Evolutionary conservation across 2,329 filamentous ascomycete genomes (phyloP).

Genomic region (Coniochaeta sp.): DNA sequence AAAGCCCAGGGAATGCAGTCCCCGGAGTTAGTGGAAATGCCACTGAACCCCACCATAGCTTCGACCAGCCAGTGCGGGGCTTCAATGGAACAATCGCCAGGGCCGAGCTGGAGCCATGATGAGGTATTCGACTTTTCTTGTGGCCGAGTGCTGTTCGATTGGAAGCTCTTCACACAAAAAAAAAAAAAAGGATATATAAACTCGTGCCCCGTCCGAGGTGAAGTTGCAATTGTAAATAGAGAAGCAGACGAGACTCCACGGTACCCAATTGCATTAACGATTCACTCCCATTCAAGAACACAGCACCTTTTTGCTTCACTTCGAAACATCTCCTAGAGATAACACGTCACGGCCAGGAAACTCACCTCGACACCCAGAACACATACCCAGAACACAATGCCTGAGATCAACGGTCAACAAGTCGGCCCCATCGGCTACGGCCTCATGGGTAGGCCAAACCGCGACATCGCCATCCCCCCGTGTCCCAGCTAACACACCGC

Average conservation of each 20-base stretch:
- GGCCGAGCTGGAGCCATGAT: neutral
- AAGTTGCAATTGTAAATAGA: neutral
- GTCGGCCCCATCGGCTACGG: constrained; percentile 22
- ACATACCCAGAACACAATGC: constrained; percentile 13
- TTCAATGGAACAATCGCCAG: neutral
- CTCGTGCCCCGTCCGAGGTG: neutral
- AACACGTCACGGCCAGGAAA: neutral
- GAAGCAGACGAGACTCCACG: neutral
- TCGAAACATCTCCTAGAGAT: too few relatives aligned
- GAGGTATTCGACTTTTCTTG: neutral
- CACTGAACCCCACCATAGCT: neutral
- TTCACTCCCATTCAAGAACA: too few relatives aligned
- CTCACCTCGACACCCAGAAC: neutral
- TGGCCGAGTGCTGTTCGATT: too few relatives aligned
- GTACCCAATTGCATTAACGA: neutral
- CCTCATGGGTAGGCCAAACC: constrained; percentile 19
- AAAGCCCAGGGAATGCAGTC: too few relatives aligned
- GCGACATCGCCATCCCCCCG: neutral
- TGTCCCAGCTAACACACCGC: neutral
- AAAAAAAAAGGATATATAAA: neutral
- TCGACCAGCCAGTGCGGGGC: neutral
- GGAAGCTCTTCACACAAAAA: neutral
- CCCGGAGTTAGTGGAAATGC: too few relatives aligned
- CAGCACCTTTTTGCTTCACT: neutral
- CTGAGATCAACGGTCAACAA: constrained; percentile 18